phyloP scores from a whole-genome alignment of 2,329 filamentous ascomycete species.

The Exophiala oligosperma region DNA sequence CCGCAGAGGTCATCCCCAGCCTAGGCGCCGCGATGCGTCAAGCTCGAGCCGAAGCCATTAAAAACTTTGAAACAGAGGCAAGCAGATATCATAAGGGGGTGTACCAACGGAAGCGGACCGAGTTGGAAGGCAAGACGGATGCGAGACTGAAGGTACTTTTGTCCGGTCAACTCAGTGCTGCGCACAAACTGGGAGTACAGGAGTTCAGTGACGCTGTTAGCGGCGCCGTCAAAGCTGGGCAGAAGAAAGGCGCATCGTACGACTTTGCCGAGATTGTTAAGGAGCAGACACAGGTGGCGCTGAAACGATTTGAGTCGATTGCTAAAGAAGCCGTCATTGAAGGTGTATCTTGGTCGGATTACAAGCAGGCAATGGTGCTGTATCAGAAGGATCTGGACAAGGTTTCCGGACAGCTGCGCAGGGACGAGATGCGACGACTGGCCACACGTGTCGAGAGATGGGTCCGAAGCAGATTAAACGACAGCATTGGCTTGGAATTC shows the following conservation, averaged over 20 bases:
- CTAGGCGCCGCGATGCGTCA: constrained; percentile 72
- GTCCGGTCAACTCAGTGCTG: constrained; percentile 80
- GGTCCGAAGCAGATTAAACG: constrained; percentile 83
- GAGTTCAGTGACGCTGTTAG: constrained; percentile 86
- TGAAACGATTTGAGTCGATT: constrained; percentile 74
- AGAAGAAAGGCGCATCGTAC: constrained; percentile 86
- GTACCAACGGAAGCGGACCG: constrained; percentile 78
- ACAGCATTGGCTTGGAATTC: constrained; percentile 89
- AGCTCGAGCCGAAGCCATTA: constrained; percentile 71
- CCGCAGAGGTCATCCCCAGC: constrained; percentile 68
- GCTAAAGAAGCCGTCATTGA: constrained; percentile 73
- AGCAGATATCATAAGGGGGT: constrained; percentile 97
- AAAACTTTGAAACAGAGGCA: constrained; percentile 85
- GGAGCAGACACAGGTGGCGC: constrained; percentile 72
- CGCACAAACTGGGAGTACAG: constrained; percentile 82
- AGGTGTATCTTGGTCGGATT: constrained; percentile 84
- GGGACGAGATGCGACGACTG: constrained; percentile 93
- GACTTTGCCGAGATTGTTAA: constrained; percentile 95
- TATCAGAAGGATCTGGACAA: constrained; percentile 91
- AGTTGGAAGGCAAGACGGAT: constrained; percentile 85
- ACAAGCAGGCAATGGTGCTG: constrained; percentile 73
- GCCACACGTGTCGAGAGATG: constrained; percentile 90
- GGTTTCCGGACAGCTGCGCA: constrained; percentile 78
- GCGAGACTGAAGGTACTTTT: constrained; percentile 84
- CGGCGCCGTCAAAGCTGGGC: constrained; percentile 82